Conservation (phyloP, 352 stramenopile genomes). For the Globisporangium cystogenes region DNA sequence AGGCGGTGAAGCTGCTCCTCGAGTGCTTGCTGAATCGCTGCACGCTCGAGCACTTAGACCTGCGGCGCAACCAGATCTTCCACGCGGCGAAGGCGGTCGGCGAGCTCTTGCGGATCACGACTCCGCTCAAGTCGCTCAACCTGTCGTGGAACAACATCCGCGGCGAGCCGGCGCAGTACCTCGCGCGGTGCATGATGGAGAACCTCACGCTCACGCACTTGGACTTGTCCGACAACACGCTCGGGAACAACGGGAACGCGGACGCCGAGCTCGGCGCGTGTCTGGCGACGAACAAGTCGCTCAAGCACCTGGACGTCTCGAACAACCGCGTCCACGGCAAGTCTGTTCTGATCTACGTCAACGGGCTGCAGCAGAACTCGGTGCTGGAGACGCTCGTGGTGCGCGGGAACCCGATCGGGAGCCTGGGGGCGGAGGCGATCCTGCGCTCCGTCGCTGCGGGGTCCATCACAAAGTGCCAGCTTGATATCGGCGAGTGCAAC, state of each 20-base stretch:
- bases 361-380: slow-evolving; percentile 52
- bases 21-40: slow-evolving; percentile 66
- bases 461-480: slow-evolving; percentile 40
- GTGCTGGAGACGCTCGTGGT: slow-evolving; percentile 44
- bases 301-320: slow-evolving; percentile 50
- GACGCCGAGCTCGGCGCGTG: slow-evolving; percentile 58
- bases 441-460: slow-evolving; percentile 42
- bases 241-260: slow-evolving; percentile 62
- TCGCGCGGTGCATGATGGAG: slow-evolving; percentile 66
- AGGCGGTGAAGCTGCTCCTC: slow-evolving; percentile 43
- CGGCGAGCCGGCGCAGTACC: slow-evolving; percentile 48
- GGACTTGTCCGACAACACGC: slow-evolving; percentile 63
- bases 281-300: slow-evolving; percentile 60
- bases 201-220: slow-evolving; percentile 61
- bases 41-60: slow-evolving; percentile 53
- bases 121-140: slow-evolving; percentile 48
- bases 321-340: slow-evolving; percentile 68
- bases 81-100: slow-evolving; percentile 48
- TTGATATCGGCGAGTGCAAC: slow-evolving; percentile 65
- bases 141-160: slow-evolving; percentile 78
- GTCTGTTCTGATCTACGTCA: slow-evolving; percentile 54
- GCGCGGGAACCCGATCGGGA: slow-evolving; percentile 66
- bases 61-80: slow-evolving; percentile 63
- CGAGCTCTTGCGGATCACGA: slow-evolving; percentile 59
- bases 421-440: slow-evolving; percentile 50